Percentiles rank a stretch among this genome's conserved stretches.
phyloP scores from a whole-genome alignment of 129 eudicot species.

The Erigeron canadensis region DNA sequence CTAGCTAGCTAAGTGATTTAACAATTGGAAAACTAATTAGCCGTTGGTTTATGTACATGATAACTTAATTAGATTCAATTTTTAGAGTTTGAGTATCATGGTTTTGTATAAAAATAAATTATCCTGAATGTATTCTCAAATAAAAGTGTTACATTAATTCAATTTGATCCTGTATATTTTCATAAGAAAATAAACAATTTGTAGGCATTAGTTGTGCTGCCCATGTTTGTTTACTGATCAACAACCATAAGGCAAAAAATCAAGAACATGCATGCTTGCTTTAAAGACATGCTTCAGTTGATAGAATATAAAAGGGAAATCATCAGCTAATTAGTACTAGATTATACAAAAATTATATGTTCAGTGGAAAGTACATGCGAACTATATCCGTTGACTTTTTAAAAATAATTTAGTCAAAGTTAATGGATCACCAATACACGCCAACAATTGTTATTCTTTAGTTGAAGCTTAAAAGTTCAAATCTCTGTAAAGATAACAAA shows the following conservation, averaged over 20 bases:
- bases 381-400: slow-evolving; percentile 24
- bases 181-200: background rate
- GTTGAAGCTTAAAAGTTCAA: slow-evolving; percentile 19
- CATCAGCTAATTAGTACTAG: background rate
- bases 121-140: background rate
- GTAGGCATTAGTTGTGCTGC: slow-evolving; percentile 19
- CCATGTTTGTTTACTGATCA: slow-evolving; percentile 25
- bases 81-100: slow-evolving; percentile 16
- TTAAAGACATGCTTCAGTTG: background rate
- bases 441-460: slow-evolving; percentile 34
- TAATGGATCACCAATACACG: slow-evolving; percentile 23
- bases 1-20: background rate
- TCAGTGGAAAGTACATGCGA: background rate
- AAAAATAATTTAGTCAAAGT: slow-evolving; percentile 22
- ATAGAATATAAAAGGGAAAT: too few relatives aligned
- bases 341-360: background rate
- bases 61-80: too few relatives aligned
- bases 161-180: background rate
- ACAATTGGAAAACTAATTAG: slow-evolving; percentile 7
- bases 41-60: background rate
- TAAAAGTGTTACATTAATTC: background rate
- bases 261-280: background rate
- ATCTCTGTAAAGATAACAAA: slow-evolving; percentile 34
- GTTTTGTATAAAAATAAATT: background rate
- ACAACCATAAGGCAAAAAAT: background rate